Evolutionary conservation across 1,284 basidiomycete genomes (phyloP), one percentile per base, ranked within the genome.

Genomic region (Testicularia cyperi): DNA sequence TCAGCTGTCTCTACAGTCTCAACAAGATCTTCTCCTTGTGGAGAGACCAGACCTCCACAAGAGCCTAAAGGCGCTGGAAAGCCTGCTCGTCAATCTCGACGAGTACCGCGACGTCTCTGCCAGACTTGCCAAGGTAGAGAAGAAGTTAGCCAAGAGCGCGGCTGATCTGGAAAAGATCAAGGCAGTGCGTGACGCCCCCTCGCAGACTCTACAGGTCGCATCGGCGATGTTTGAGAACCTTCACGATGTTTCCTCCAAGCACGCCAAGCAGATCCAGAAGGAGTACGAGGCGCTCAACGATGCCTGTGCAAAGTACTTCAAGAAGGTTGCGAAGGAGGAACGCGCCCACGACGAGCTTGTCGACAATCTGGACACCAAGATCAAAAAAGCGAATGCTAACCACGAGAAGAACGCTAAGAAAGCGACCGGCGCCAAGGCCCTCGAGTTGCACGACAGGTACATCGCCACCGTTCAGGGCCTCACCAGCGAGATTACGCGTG

Each of bases 221-320:
- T 62, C 70, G 14, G 28, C 44, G 34, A 54, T 74, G 39, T 72
- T 75, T 26, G 74, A 75, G 12, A 45, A 35, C 4, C 56, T 69
- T 14, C 35, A 62, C 9, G 74, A 76, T 4, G 60, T 67, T 33
- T 44, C 54, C 9, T 46, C 61, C 14, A 69, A 69, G 29, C 67
- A 70, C 37, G 62, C 72, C 14, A 74, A 73, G 38, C 45, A 56
- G 19, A 41, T 76, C 5, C 69, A 70, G 25, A 61, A 53, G 32
- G 74, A 76, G 44, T 76, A 76, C 46, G 74, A 76, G 27, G 44
- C 65, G 1, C 48, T 75, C 25, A 76, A 76, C 37, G 74, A 76
- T 18, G 48, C 63, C 13, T 68, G 65, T 28, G 68, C 68, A 21
- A 72, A 72, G 47, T 69, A 68, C 54, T 76, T 76, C 45, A 72